These are phyloP conservation scores for Colletotrichum sp. DNA, from an alignment of 2,329 filamentous ascomycete species.

Conservation along the genomic window DNA sequence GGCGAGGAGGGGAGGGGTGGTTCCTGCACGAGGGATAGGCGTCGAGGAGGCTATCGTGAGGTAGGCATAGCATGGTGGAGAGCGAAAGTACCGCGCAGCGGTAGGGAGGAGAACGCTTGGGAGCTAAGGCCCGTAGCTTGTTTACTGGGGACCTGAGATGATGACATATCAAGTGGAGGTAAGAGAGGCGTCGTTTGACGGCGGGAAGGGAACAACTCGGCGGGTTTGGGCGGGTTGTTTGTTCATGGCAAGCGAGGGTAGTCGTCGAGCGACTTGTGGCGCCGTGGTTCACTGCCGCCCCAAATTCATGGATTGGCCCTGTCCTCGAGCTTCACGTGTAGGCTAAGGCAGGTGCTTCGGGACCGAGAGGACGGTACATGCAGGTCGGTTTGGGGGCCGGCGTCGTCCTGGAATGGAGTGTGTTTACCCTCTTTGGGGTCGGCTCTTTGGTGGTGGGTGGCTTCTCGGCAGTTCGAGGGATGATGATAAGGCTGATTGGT, in stretches of 20 bases:
- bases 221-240: neutral
- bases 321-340: neutral
- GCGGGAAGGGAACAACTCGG: neutral
- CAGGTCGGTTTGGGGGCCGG: neutral
- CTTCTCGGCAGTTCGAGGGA: slow-evolving; percentile 12
- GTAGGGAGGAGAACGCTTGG: neutral
- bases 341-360: neutral
- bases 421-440: neutral
- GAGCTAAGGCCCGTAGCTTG: neutral
- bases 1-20: neutral
- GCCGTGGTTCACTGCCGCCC: slow-evolving; percentile 4
- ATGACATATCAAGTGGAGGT: neutral
- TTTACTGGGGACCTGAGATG: neutral
- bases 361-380: neutral
- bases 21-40: neutral
- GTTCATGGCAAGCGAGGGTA: neutral
- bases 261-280: slow-evolving; percentile 1
- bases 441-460: neutral
- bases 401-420: neutral
- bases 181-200: neutral
- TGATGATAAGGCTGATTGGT: neutral
- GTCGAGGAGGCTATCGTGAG: neutral
- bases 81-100: neutral
- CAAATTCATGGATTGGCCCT: neutral
- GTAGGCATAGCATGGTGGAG: neutral